Conservation (phyloP, 1,284 basidiomycete species). For the Puccinia novopanici region DNA sequence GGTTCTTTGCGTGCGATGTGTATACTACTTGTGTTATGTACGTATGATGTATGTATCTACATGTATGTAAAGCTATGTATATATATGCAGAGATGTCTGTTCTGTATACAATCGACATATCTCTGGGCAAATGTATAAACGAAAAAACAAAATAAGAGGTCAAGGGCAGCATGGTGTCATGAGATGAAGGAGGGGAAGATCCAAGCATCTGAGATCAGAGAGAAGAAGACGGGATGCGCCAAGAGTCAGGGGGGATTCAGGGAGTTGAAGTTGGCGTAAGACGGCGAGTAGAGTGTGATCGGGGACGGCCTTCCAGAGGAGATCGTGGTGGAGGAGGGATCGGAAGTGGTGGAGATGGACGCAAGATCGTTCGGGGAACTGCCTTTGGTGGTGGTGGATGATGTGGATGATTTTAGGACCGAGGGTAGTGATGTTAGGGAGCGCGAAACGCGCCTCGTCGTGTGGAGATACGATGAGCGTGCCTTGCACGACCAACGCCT, state of each 20-base stretch:
- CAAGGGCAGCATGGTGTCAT: too few relatives aligned
- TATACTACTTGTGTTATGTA: too few relatives aligned
- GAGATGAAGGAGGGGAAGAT: background rate
- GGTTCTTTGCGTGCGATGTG: too few relatives aligned
- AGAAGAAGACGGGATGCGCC: background rate
- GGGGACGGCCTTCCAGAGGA: slow-evolving; percentile 6
- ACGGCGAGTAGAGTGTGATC: background rate
- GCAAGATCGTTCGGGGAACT: background rate
- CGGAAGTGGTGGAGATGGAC: background rate
- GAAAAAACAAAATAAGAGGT: too few relatives aligned
- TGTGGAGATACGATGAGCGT: slow-evolving; percentile 6
- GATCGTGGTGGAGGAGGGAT: background rate
- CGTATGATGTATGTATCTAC: too few relatives aligned
- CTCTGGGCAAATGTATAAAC: too few relatives aligned
- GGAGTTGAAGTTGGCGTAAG: background rate
- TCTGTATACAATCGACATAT: too few relatives aligned
- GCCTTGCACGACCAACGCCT: slow-evolving; percentile 14
- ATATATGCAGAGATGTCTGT: too few relatives aligned
- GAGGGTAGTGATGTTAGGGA: slow-evolving; percentile 6
- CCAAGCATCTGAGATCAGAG: background rate
- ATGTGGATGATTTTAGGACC: slow-evolving; percentile 17
- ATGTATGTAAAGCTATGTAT: too few relatives aligned
- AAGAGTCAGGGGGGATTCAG: background rate
- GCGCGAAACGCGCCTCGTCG: background rate
- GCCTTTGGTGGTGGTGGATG: background rate